A percentile compares a stretch with the other conserved stretches of the same genome.
These are phyloP conservation scores for Epichloe amarillans DNA, from an alignment of 2,329 filamentous ascomycete genomes.

Conservation along the genomic window DNA sequence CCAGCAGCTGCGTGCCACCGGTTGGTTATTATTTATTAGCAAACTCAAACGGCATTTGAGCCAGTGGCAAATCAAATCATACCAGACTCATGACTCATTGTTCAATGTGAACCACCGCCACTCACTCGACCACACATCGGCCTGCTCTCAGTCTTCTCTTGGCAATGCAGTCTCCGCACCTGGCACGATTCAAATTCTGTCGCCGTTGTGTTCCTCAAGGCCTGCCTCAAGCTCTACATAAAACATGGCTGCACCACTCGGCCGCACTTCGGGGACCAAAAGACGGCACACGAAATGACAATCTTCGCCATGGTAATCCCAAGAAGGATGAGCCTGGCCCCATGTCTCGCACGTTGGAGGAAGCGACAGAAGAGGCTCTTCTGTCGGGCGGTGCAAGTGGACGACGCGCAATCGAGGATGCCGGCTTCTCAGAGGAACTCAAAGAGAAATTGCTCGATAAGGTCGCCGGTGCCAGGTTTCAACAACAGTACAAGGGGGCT, in stretches of 20 bases:
- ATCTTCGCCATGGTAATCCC: not conserved
- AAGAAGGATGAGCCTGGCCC: constrained; percentile 22
- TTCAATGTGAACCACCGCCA: too few species aligned
- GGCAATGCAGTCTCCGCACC: not conserved
- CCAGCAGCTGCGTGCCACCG: too few species aligned
- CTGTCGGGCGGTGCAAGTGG: constrained; percentile 45
- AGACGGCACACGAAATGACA: not conserved
- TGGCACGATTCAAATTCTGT: not conserved
- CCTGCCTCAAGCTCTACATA: not conserved
- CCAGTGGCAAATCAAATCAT: too few species aligned
- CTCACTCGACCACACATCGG: too few species aligned
- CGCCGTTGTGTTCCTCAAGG: not conserved
- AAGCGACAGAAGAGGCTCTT: constrained; percentile 51
- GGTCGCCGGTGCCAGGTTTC: constrained; percentile 41
- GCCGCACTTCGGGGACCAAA: not conserved
- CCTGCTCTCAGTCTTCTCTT: not conserved
- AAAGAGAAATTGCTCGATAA: constrained; percentile 44
- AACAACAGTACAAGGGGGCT: constrained; percentile 31
- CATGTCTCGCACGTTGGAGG: constrained; percentile 43
- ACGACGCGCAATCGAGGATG: constrained; percentile 45
- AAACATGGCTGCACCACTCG: not conserved
- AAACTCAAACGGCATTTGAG: too few species aligned
- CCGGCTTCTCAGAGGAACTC: constrained; percentile 50
- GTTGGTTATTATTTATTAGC: too few species aligned
- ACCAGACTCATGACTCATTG: too few species aligned